Evolutionary conservation across 768 basidiomycete species (phyloP), one percentile per base, ranked within the genome.

Genomic region (Macrolepiota albuminosa): DNA sequence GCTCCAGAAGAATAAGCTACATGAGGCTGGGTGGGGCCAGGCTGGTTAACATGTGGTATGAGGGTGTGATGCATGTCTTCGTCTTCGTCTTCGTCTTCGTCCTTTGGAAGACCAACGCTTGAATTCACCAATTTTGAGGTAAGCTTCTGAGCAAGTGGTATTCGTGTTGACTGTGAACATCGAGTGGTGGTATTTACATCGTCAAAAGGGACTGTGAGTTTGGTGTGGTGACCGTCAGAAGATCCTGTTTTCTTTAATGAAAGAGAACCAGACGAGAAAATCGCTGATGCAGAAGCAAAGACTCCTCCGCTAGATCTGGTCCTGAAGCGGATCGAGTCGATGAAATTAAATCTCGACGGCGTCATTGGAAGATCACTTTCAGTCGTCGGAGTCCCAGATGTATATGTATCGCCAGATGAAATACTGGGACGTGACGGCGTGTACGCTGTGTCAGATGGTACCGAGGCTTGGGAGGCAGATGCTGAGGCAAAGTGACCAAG

Each of bases 401-500:
- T 81, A 64, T 74, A 80, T 31, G 85, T 86, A 43, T 80, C 78
- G 5, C 77, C 81, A 31, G 86, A 87, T 39, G 85, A 88, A 56
- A 85, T 76, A 65, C 84, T 86, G 18, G 81, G 84, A 36, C 84
- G 80, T 18, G 84, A 79, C 40, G 73, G 76, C 40, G 79, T 74
- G 52, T 70, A 74, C 9, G 65, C 61, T 16, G 72, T 70, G 49
- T 78, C 82, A 18, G 79, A 77, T 34, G 78, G 75, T 47, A 73
- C 67, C 54, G 72, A 81, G 52, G 73, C 63, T 67, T 78, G 80
- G 46, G 81, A 74, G 34, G 73, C 68, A 54, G 83, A 78, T 55
- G 78, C 65, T 57, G 81, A 78, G 33, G 80, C 74, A 66, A 89
- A 89, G 63, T 88, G 83, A 6, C 83, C 84, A 26, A 88, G 70